Evolutionary conservation across 177 flowering plant genomes (phyloP), one percentile per base, ranked within the genome.

Genomic region (Vitis hybrid): DNA sequence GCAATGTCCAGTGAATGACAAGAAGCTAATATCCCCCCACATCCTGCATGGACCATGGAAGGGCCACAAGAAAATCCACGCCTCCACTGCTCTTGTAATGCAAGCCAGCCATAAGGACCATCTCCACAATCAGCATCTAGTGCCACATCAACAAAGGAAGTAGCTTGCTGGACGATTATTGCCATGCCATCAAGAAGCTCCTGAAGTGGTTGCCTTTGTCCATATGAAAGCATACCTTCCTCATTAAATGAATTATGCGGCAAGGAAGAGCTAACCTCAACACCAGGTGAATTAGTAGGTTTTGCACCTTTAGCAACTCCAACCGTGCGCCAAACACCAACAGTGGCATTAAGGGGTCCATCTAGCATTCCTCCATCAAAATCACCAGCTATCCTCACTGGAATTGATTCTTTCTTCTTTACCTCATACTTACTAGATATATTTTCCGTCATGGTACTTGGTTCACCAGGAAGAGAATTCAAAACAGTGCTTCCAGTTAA

Each of bases 261-360:
- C 64, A 88, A 61, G 68, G 91, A 71, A 55, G 87, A 65, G 59
- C 80, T 56, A 72, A 72, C 80, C 45, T 94, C 99, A 76, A 88
- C 71, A 74, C 70, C 81, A 19, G 85, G 77, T 55, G 88, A 76
- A 73, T 68, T 82, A 72, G 78, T 50, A 62, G 88, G 73, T 80
- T 89, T 96, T 59, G 82, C 56, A 60, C 85, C 88, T 84, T 88
- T 93, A 64, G 97, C 73, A 75, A 78, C 84, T 73, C 92, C 96
- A 76, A 93, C 98, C 73, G 97, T 73, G 64, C 99, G 94, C 99
- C 99, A 96, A 76, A 96, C 98, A 66, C 97, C 96, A 72, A 92
- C 90, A 67, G 97, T 90, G 51, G 97, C 84, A 85, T 78, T 87
- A 50, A 86, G 76, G 15, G 87, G 78, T 26, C 97, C 92, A 79